These are phyloP conservation scores for Pseudocercospora eumusae DNA, from an alignment of 2,329 filamentous ascomycete genomes.

Conservation along the genomic window DNA sequence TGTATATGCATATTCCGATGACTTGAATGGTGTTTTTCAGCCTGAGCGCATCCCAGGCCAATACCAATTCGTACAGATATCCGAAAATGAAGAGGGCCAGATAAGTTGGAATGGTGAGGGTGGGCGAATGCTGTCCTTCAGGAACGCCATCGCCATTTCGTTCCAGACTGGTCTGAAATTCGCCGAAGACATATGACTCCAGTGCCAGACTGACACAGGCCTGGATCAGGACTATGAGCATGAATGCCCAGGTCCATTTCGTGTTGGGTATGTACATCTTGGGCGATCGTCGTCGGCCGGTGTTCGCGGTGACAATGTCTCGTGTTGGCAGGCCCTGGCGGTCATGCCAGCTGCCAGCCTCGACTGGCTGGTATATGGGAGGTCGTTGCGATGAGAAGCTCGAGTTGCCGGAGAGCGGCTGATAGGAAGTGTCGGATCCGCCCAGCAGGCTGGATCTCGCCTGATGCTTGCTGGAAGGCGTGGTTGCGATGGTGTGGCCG, in stretches of 20 bases:
- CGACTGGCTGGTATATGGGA: slow-evolving; percentile 31
- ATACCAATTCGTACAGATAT: slow-evolving; percentile 84
- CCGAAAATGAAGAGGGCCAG: slow-evolving; percentile 96
- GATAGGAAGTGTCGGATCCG: slow-evolving; percentile 44
- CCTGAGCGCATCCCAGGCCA: slow-evolving; percentile 90
- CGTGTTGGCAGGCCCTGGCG: slow-evolving; percentile 52
- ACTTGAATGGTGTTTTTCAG: slow-evolving; percentile 98
- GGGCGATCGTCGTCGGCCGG: slow-evolving; percentile 39
- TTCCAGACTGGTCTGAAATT: slow-evolving; percentile 68
- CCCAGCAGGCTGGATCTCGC: slow-evolving; percentile 61
- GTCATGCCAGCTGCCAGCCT: slow-evolving; percentile 52
- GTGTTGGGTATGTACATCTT: slow-evolving; percentile 78
- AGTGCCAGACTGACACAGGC: slow-evolving; percentile 77
- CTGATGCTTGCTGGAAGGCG: slow-evolving; percentile 55
- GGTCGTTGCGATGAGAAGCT: slow-evolving; percentile 32
- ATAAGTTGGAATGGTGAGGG: slow-evolving; percentile 80
- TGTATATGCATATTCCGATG: slow-evolving; percentile 91
- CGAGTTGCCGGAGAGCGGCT: slow-evolving; percentile 50
- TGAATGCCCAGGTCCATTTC: slow-evolving; percentile 85
- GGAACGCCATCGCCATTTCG: slow-evolving; percentile 5
- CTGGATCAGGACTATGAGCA: slow-evolving; percentile 72
- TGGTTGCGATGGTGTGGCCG: slow-evolving; percentile 35
- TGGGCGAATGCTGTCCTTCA: slow-evolving; percentile 18
- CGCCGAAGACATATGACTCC: slow-evolving; percentile 87
- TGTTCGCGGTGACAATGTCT: slow-evolving; percentile 30